These are phyloP conservation scores for Pilobolus umbonatus DNA, from an alignment of 192 early-diverging fungal species.

Conservation along the genomic window DNA sequence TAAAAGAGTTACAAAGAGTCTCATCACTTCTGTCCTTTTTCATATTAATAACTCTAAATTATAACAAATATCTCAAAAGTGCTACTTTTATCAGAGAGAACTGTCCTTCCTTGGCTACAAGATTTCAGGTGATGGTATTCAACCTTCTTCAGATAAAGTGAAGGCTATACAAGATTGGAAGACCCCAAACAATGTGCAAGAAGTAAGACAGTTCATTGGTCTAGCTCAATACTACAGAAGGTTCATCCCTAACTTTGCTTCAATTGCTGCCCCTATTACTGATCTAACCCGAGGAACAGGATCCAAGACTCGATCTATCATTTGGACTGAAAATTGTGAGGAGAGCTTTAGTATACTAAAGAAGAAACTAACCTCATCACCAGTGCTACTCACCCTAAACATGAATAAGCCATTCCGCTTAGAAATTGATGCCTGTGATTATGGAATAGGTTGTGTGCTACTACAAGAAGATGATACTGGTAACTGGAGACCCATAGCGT, in stretches of 20 bases:
- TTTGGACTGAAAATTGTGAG: conserved; percentile 9
- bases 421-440: conserved; percentile 10
- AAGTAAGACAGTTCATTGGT: conserved; percentile 23
- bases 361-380: neutral
- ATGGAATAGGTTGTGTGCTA: neutral
- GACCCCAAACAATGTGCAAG: conserved; percentile 5
- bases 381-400: conserved; percentile 1
- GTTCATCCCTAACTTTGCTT: conserved; percentile 18
- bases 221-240: conserved; percentile 22
- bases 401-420: neutral
- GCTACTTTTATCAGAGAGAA: conserved; percentile 6
- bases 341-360: neutral
- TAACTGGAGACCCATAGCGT: too few relatives aligned
- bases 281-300: conserved; percentile 2
- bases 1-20: too few relatives aligned
- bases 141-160: conserved; percentile 22
- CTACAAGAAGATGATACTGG: conserved; percentile 16
- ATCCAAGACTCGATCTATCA: neutral
- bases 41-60: too few relatives aligned
- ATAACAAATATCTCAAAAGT: too few relatives aligned
- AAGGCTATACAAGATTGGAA: conserved; percentile 18
- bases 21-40: too few relatives aligned
- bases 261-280: conserved; percentile 18
- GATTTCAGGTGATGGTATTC: conserved; percentile 26
- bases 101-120: conserved; percentile 29